phyloP scores from a whole-genome alignment of 306 rosid genomes.

The Malus sylvestris region DNA sequence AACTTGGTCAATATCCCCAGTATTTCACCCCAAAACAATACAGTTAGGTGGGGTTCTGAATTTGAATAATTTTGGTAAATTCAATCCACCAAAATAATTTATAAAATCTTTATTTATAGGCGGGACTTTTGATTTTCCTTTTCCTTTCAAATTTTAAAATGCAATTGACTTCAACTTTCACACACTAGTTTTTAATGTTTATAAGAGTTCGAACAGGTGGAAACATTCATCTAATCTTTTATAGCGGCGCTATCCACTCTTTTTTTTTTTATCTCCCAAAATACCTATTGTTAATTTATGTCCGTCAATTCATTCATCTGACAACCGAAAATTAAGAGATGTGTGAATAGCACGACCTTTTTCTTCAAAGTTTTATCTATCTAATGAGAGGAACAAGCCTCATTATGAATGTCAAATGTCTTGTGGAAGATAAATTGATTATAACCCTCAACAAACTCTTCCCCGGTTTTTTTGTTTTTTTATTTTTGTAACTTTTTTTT shows the following conservation, averaged over 20 bases:
- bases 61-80: not conserved
- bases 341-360: too few species aligned
- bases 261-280: too few species aligned
- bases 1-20: not conserved
- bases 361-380: too few species aligned
- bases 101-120: not conserved
- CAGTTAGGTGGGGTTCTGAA: too few species aligned
- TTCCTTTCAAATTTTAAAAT: not conserved
- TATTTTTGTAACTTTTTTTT: not conserved
- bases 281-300: too few species aligned
- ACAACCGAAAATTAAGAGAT: too few species aligned
- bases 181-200: not conserved
- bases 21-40: too few species aligned
- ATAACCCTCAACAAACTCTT: not conserved
- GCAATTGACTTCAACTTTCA: not conserved
- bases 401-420: too few species aligned
- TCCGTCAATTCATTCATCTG: too few species aligned
- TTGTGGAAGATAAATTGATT: too few species aligned
- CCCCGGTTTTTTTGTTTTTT: not conserved
- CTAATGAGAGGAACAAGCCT: too few species aligned
- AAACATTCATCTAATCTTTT: not conserved
- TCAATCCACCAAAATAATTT: not conserved
- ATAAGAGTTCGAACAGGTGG: not conserved
- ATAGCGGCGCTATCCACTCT: too few species aligned
- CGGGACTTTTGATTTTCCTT: not conserved